Base-by-base conservation (phyloP, 768 basidiomycete genomes). In the Peribolospora kevripleyi region DNA sequence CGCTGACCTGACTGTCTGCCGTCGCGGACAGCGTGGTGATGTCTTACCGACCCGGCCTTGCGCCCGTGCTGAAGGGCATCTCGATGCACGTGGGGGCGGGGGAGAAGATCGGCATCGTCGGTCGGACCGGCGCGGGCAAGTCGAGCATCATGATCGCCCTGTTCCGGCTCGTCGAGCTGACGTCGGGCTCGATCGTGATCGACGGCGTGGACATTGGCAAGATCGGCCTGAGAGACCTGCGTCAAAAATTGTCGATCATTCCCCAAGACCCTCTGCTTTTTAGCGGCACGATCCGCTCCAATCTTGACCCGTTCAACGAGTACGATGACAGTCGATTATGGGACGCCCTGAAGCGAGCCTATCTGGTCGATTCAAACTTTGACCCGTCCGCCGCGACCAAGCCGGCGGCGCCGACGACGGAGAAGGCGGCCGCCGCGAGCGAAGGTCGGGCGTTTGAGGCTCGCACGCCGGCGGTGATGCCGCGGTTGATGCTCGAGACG, bases 91-190 rank as follows among this genome's bases (percentile, higher is more conserved):
- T 93, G 38, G 65, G 68, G 0, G 76, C 76, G 0, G 82, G 82
- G 4, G 88, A 95, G 69, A 90, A 91, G 69, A 79, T 97, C 59
- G 88, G 88, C 39, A 82, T 91, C 53, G 82, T 91, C 50, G 85
- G 86, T 51, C 62, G 77, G 66, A 74, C 63, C 2, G 80, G 78
- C 2, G 76, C 76, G 0, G 77, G 76, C 25, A 86, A 91, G 68
- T 82, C 81, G 13, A 82, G 82, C 1, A 81, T 95, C 56, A 82
- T 91, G 81, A 80, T 80, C 61, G 80, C 84, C 4, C 70, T 93
- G 0, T 58, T 61, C 49, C 48, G 61, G 9, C 70, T 93, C 41
- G 83, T 88, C 14, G 90, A 95, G 64, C 71, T 79, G 40, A 68
- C 71, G 0, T 76, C 76, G 7, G 87, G 88, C 14, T 74, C 73